A percentile compares a stretch with the other conserved stretches of the same genome.
Evolutionary conservation across 441 rosid species (phyloP).

Genomic region (Arabidopsis lyrata): DNA sequence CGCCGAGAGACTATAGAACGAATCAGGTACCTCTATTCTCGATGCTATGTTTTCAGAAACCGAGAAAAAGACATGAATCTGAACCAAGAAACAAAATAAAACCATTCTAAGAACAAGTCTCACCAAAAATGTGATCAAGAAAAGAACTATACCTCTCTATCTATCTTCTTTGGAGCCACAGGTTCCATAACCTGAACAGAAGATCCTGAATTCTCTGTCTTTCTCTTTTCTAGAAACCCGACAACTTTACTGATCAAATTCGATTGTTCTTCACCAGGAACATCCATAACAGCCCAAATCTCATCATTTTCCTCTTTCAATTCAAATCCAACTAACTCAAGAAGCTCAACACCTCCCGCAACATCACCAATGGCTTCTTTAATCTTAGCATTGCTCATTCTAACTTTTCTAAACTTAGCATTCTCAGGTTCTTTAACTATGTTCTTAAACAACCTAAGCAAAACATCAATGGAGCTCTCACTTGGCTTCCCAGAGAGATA

Average conservation of each 20-base stretch:
- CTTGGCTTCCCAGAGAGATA: conserved; percentile 67
- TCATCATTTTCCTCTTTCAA: conserved; percentile 80
- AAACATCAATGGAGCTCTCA: conserved; percentile 66
- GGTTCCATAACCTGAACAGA: conserved; percentile 49
- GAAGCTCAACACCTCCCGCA: conserved; percentile 77
- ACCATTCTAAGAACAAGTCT: conserved; percentile 13
- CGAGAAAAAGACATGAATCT: conserved; percentile 85
- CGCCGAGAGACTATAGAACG: conserved; percentile 78
- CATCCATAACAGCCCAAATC: conserved; percentile 83
- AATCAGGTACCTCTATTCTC: conserved; percentile 84
- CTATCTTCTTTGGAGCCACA: conserved; percentile 64
- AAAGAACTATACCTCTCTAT: conserved; percentile 68
- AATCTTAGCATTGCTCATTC: conserved; percentile 88
- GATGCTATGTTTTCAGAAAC: conserved; percentile 85
- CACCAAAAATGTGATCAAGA: background rate
- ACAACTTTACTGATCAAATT: conserved; percentile 56
- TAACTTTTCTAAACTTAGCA: conserved; percentile 78
- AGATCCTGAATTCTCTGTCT: conserved; percentile 49
- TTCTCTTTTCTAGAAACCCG: conserved; percentile 59
- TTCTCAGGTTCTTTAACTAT: conserved; percentile 83
- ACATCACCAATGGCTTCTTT: conserved; percentile 80
- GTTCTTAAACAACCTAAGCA: conserved; percentile 74
- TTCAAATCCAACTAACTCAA: conserved; percentile 76
- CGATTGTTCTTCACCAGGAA: conserved; percentile 56
- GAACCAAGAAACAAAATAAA: conserved; percentile 13